phyloP scores from a whole-genome alignment of 2,329 filamentous ascomycete genomes.

The Blastomyces silverae region DNA sequence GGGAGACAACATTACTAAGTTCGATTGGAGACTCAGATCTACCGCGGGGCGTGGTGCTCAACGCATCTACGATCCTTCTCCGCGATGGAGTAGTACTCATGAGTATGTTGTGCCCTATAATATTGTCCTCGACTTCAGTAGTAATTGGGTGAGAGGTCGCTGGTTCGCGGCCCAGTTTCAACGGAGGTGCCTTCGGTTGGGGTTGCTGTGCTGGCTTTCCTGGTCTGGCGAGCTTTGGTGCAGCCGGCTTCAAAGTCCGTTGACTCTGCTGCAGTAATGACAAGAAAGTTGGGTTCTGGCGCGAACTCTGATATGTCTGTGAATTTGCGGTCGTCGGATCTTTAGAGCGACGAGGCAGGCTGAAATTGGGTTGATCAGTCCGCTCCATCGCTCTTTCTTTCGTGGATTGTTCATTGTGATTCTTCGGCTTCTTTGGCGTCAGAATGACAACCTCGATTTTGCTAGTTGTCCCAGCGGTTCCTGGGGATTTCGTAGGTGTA shows the following conservation, averaged over 20 bases:
- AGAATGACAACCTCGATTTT: conserved; percentile 17
- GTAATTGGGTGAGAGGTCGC: not conserved
- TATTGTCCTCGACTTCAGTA: not conserved
- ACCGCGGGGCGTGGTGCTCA: conserved; percentile 17
- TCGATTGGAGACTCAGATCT: conserved; percentile 11
- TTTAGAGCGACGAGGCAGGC: not conserved
- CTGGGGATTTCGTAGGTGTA: not conserved
- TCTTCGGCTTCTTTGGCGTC: conserved; percentile 9
- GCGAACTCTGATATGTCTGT: not conserved
- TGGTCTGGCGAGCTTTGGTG: not conserved
- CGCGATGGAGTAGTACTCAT: conserved; percentile 24
- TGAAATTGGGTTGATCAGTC: not conserved
- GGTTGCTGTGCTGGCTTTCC: not conserved
- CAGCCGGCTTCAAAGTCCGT: not conserved
- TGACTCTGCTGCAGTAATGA: not conserved
- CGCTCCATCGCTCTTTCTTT: not conserved
- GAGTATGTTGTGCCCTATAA: not conserved
- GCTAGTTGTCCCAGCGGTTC: not conserved
- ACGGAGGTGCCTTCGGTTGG: not conserved
- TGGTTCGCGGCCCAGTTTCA: not conserved
- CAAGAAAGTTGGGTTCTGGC: not conserved
- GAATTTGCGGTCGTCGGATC: not conserved
- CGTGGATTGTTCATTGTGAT: not conserved
- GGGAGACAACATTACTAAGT: conserved; percentile 9
- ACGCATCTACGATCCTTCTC: conserved; percentile 33